phyloP scores from a whole-genome alignment of 2,329 filamentous ascomycete species.

The Knufia petricola region DNA sequence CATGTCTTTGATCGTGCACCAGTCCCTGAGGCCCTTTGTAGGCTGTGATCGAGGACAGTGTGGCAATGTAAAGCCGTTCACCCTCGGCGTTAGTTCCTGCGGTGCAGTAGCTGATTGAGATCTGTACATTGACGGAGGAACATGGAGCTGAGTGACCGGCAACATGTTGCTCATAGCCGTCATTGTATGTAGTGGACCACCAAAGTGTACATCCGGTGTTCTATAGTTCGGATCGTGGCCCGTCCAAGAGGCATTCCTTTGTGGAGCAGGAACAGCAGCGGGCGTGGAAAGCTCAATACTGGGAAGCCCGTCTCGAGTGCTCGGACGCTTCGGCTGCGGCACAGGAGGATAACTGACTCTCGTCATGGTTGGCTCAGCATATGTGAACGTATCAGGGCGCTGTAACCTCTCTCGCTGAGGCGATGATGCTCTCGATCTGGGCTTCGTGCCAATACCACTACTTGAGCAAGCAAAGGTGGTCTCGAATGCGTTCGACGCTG shows the following conservation, averaged over 20 bases:
- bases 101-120: conserved; percentile 8
- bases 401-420: neutral
- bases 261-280: neutral
- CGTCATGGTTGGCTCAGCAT: neutral
- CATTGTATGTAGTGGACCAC: neutral
- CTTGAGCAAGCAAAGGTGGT: conserved; percentile 1
- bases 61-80: conserved; percentile 38
- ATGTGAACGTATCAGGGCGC: conserved; percentile 1
- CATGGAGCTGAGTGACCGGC: neutral
- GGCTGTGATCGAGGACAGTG: conserved; percentile 59
- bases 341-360: neutral
- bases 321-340: neutral
- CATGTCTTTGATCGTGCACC: conserved; percentile 65
- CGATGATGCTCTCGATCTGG: conserved; percentile 3
- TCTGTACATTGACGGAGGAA: neutral
- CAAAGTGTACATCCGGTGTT: neutral
- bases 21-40: conserved; percentile 59
- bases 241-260: conserved; percentile 7
- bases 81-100: neutral
- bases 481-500: conserved; percentile 2
- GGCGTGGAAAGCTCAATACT: neutral
- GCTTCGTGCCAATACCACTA: neutral
- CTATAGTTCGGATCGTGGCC: neutral
- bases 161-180: neutral
- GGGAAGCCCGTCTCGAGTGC: neutral